Conservation (phyloP, 768 basidiomycete species). For the Tephrocybe sp. region DNA sequence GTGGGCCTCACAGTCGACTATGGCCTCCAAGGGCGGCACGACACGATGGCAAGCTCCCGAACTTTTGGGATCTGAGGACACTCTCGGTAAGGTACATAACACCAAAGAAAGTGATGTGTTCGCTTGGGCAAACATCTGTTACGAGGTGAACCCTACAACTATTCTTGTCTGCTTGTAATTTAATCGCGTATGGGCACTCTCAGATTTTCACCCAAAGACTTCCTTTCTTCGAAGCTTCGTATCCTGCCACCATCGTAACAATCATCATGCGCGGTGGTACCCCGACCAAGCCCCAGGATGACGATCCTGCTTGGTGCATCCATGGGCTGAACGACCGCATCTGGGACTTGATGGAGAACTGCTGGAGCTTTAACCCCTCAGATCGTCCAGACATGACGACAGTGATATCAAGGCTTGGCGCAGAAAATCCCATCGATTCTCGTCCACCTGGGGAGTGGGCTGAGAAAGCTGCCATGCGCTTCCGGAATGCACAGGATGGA, state of each 20-base stretch:
- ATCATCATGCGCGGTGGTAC: background rate
- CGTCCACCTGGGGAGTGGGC: constrained; percentile 1
- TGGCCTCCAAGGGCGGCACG: constrained; percentile 18
- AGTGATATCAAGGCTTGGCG: background rate
- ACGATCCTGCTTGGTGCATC: background rate
- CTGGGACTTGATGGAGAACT: constrained; percentile 3
- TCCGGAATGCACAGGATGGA: background rate
- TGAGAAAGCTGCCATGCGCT: background rate
- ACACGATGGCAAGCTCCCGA: constrained; percentile 29
- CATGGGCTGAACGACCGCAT: background rate
- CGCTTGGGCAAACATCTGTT: constrained; percentile 20
- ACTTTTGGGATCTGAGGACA: constrained; percentile 8
- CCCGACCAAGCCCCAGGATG: background rate
- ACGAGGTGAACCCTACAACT: constrained; percentile 12
- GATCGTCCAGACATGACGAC: constrained; percentile 3
- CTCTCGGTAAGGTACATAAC: background rate
- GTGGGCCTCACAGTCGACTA: constrained; percentile 15
- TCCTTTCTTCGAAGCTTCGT: background rate
- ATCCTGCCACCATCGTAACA: background rate
- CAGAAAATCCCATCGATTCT: background rate
- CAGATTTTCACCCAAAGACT: constrained; percentile 2
- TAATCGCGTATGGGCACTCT: background rate
- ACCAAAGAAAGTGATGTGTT: constrained; percentile 27
- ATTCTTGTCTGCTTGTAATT: no score
- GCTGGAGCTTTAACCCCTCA: background rate